Conservation (phyloP, 495 filamentous ascomycete species). For the Podospora appendiculata region DNA sequence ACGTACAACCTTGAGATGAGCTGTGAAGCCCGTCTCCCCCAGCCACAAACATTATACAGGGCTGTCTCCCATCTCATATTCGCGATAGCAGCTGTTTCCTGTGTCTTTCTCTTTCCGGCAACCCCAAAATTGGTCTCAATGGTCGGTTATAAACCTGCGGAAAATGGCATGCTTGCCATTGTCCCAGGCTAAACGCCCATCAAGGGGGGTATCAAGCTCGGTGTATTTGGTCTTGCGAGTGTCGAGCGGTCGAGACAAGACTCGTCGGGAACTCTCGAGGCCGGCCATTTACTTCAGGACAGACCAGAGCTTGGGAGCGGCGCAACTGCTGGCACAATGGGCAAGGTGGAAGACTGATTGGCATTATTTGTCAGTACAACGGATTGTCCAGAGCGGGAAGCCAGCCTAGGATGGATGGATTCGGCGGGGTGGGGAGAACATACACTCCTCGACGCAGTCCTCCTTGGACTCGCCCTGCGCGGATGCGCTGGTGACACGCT, state of each 20-base stretch:
- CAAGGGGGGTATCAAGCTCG: too few relatives aligned
- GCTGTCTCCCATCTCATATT: background rate
- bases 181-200: too few relatives aligned
- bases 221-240: background rate
- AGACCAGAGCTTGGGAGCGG: slow-evolving; percentile 91
- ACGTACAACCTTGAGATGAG: background rate
- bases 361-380: slow-evolving; percentile 2
- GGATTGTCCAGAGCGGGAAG: background rate
- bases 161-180: too few relatives aligned
- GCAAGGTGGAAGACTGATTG: slow-evolving; percentile 88
- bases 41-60: background rate
- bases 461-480: slow-evolving; percentile 59
- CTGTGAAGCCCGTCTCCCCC: background rate
- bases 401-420: background rate
- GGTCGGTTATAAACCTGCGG: too few relatives aligned
- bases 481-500: slow-evolving; percentile 74
- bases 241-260: background rate
- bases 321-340: slow-evolving; percentile 86
- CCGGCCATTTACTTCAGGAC: slow-evolving; percentile 65
- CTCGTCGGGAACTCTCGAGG: background rate
- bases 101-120: background rate
- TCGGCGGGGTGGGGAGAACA: slow-evolving; percentile 33
- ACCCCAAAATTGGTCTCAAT: too few relatives aligned
- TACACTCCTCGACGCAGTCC: slow-evolving; percentile 99
- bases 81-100: background rate